Conservation (phyloP, 1,284 basidiomycete genomes). For the Tremellales sp. region DNA sequence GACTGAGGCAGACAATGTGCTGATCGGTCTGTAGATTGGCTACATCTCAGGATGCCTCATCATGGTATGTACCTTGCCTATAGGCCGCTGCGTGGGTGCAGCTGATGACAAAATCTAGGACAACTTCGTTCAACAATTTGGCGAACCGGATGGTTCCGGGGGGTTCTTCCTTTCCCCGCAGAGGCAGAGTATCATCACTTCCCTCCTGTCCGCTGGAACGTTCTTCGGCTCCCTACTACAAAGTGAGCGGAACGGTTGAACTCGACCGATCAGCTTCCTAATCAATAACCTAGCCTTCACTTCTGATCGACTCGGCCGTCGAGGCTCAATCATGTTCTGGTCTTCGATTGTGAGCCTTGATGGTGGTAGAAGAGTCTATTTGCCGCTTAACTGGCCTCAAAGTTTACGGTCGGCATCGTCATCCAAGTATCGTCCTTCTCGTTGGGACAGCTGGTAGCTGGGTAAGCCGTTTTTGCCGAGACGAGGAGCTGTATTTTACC, state of each 20-base stretch:
- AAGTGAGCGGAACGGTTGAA: too few species aligned
- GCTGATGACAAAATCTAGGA: too few species aligned
- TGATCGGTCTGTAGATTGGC: slow-evolving; percentile 15
- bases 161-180: slow-evolving; percentile 57
- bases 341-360: slow-evolving; percentile 53
- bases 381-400: not conserved
- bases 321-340: slow-evolving; percentile 71
- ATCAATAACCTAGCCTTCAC: too few species aligned
- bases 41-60: slow-evolving; percentile 65
- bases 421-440: slow-evolving; percentile 68
- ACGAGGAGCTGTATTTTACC: not conserved
- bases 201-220: slow-evolving; percentile 66
- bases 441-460: slow-evolving; percentile 64
- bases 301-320: slow-evolving; percentile 66
- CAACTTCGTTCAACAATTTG: slow-evolving; percentile 68
- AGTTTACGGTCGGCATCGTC: slow-evolving; percentile 59
- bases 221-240: slow-evolving; percentile 65
- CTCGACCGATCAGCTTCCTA: too few species aligned
- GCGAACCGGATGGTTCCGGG: slow-evolving; percentile 55
- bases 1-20: not conserved
- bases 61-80: slow-evolving; percentile 50
- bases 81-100: too few species aligned
- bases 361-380: too few species aligned
- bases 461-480: slow-evolving; percentile 17
- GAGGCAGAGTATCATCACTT: slow-evolving; percentile 71